Percentiles rank a stretch among this genome's conserved stretches.
These are phyloP conservation scores for Suillus occidentalis DNA, from an alignment of 768 basidiomycete species.

Conservation along the genomic window DNA sequence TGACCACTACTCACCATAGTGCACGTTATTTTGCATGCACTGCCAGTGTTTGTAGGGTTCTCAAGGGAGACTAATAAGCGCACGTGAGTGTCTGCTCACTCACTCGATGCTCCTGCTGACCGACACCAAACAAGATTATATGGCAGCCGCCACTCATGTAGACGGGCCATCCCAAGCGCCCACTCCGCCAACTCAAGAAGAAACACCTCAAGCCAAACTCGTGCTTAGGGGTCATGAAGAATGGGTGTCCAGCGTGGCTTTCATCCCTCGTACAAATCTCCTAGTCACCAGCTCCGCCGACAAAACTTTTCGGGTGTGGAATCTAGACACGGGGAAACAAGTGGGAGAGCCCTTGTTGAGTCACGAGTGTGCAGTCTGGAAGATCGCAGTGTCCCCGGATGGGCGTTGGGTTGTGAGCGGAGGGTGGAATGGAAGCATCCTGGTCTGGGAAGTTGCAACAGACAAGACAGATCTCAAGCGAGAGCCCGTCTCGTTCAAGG, in stretches of 20 bases:
- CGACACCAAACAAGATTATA: neutral
- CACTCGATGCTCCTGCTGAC: neutral
- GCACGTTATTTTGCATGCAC: too few species aligned
- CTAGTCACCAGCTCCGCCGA: neutral
- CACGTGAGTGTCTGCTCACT: neutral
- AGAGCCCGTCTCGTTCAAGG: neutral
- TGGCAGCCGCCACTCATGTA: neutral
- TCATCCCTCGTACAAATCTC: neutral
- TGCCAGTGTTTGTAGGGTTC: too few species aligned
- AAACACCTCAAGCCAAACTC: neutral
- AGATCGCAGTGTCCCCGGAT: neutral
- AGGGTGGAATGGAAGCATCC: conserved; percentile 9
- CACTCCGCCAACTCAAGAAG: neutral
- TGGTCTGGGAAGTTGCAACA: neutral
- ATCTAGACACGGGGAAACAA: conserved; percentile 26
- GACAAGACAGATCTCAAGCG: neutral
- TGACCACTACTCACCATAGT: neutral
- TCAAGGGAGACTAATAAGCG: too few species aligned
- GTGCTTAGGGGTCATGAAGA: neutral
- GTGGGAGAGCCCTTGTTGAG: neutral
- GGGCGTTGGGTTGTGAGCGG: neutral
- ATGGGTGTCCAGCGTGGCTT: neutral
- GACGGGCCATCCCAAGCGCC: neutral
- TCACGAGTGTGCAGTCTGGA: too few species aligned
- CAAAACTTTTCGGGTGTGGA: conserved; percentile 9